Conservation (phyloP, 345 rosid species). For the Syzygium jambos region DNA sequence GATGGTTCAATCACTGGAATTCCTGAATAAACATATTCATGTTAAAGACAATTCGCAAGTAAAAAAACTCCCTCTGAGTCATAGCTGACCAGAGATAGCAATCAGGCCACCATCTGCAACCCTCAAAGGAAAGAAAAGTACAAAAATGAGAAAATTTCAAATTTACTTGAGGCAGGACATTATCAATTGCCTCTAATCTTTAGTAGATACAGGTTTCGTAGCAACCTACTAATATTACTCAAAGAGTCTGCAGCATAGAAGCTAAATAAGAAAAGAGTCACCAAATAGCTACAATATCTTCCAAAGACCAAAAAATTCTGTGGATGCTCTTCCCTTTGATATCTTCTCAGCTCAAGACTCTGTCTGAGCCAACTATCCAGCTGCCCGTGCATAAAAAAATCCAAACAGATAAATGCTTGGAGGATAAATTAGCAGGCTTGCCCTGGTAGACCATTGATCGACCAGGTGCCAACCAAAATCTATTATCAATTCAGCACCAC, state of each 20-base stretch:
- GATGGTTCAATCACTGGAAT: neutral
- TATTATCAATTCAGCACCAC: neutral
- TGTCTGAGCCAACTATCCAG: neutral
- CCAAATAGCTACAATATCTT: neutral
- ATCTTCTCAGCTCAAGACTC: neutral
- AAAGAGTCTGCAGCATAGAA: neutral
- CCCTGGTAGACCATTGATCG: neutral
- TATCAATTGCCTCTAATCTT: neutral
- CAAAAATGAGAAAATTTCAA: neutral
- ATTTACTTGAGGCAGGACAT: neutral
- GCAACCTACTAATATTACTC: neutral
- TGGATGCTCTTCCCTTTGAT: neutral
- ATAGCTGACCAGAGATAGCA: neutral
- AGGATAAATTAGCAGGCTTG: neutral
- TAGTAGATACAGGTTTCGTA: neutral
- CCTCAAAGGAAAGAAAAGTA: neutral
- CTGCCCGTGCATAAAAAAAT: neutral
- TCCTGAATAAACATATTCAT: neutral
- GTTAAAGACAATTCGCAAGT: neutral
- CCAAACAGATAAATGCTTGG: neutral
- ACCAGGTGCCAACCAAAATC: neutral
- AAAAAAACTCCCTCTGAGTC: neutral
- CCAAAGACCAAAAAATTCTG: neutral
- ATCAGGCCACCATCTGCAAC: neutral
- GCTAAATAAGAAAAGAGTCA: neutral